Base-by-base conservation (phyloP, 2,329 filamentous ascomycete species). In the Hypomyces perniciosus region DNA sequence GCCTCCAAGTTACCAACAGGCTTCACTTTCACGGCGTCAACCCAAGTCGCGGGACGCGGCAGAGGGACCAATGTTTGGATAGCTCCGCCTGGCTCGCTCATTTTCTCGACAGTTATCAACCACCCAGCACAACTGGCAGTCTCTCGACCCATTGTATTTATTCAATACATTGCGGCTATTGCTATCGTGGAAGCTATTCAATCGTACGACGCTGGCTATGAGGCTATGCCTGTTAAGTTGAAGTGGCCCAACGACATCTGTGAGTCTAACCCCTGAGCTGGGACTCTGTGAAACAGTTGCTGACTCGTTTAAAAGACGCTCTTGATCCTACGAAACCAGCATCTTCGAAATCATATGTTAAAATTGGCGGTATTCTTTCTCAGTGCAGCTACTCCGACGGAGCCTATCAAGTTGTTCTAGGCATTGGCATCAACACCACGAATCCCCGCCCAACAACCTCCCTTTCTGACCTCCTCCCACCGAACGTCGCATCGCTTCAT, bases 231-330 rank as follows among this genome's bases (percentile, higher is more conserved):
- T 1, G 78, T 99, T 38, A 90, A 88, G 65, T 72, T 99, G 31
- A 99, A 99, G 68, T 99, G 93, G 93, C 93, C 93, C 8, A 99
- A 99, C 62, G 93, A 99, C 64, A 88, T 99, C 49, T 92, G 83
- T 84, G 68, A 67, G 77, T 68, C 4, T 7, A 9, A 6, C 4
- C 1, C 35, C 39, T 1, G 4, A 34, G 10, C 2, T 35, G 35
- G 1, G 3, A 31, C 8, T 5, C 6, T 12, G 28, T 12, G 8
- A n/a, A 9, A 8, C 28, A 13, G 3, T 29, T 28, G 33, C 48
- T 55, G 13, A 46, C 41, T 44, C 6, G 55, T 2, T 12, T 0
- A 10, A 51, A 5, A 81, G 81, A 90, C 62, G 85, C 85, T 1
- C 74, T 81, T 26, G 85, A 90, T 61, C 87, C 79, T 5, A 72